These are phyloP conservation scores for Diplotaxis tenuifolia DNA, from an alignment of 345 rosid genomes.

Conservation along the genomic window DNA sequence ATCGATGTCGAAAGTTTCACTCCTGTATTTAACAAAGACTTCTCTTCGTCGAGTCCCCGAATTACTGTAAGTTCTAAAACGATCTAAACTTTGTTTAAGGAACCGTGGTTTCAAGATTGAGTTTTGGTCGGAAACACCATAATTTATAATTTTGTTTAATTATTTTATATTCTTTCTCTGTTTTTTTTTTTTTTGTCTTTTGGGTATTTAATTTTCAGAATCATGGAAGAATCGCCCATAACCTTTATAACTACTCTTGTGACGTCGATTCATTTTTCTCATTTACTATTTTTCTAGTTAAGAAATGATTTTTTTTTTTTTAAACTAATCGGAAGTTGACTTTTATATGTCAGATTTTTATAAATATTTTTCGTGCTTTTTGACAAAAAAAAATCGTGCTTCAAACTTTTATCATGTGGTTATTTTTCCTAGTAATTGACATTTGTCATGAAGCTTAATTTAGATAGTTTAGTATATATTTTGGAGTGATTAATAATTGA, in stretches of 20 bases:
- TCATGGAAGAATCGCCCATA: conserved; percentile 22
- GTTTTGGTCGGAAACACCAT: background rate
- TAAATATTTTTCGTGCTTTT: background rate
- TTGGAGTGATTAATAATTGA: conserved; percentile 10
- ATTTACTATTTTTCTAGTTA: conserved; percentile 18
- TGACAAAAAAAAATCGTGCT: too few relatives aligned
- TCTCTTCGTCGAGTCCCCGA: conserved; percentile 24
- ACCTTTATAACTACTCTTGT: background rate
- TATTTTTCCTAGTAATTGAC: conserved; percentile 9
- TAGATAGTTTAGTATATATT: conserved; percentile 11
- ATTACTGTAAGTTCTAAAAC: conserved; percentile 30
- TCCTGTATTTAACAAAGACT: conserved; percentile 40
- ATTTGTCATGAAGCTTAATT: conserved; percentile 23
- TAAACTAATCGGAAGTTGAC: conserved; percentile 18
- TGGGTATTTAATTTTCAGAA: conserved; percentile 15
- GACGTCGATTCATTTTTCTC: conserved; percentile 7
- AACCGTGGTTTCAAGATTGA: background rate
- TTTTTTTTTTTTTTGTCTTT: background rate
- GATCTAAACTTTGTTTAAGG: background rate
- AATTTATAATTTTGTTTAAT: background rate
- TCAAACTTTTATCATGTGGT: conserved; percentile 1
- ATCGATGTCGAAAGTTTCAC: conserved; percentile 69
- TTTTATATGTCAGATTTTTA: conserved; percentile 1
- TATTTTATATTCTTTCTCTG: background rate
- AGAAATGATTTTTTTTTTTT: too few relatives aligned